phyloP scores from a whole-genome alignment of 305 asterid species.

The Solanum hybrid region DNA sequence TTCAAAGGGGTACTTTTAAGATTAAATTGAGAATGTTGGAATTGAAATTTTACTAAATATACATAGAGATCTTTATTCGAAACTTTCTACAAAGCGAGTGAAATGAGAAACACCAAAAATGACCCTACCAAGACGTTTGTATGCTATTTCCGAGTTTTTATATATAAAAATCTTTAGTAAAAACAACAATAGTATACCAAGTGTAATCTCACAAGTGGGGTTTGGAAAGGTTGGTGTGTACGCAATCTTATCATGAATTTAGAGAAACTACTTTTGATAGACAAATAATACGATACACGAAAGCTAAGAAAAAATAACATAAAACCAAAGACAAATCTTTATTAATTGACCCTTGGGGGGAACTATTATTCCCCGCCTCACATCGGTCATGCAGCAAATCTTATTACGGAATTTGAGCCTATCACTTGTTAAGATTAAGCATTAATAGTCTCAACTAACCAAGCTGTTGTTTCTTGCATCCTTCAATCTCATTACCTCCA shows the following conservation, averaged over 20 bases:
- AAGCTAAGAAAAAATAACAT: background rate
- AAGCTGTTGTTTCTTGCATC: background rate
- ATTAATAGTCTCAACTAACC: background rate
- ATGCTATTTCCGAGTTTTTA: background rate
- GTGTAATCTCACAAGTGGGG: background rate
- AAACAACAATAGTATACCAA: background rate
- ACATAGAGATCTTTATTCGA: background rate
- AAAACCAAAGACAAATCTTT: too few species aligned
- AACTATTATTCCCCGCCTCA: background rate
- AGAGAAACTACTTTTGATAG: background rate
- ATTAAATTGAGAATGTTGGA: background rate
- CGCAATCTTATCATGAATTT: background rate
- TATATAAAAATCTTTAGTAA: background rate
- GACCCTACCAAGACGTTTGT: background rate
- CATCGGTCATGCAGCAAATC: background rate
- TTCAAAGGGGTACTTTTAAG: background rate
- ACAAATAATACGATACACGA: background rate
- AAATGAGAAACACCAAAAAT: background rate
- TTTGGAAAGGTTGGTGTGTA: background rate
- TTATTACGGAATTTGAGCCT: background rate
- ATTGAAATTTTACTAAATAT: background rate
- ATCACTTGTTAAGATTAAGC: background rate
- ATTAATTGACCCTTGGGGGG: background rate
- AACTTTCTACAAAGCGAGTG: background rate
- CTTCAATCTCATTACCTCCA: background rate